Base-by-base conservation (phyloP, 2,329 filamentous ascomycete species). In the Colletotrichum euphorbiae region DNA sequence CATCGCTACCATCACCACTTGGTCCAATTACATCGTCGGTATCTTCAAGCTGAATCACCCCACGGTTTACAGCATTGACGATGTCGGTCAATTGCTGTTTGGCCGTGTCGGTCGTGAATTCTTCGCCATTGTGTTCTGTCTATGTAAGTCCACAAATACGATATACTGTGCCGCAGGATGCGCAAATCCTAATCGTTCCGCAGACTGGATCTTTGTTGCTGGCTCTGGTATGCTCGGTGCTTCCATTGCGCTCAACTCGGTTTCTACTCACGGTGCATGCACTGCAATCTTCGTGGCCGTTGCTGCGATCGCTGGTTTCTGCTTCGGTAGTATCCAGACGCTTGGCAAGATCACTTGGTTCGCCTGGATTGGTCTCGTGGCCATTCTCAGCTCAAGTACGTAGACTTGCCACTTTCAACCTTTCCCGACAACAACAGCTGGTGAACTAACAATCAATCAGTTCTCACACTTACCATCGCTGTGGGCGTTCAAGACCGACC, bases 31-130 rank as follows among this genome's bases (percentile, higher is more conserved):
- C 69, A 81, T 84, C 24, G 76, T 85, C 11, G 83, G 82, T 8
- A 72, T 77, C n/a, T 87, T 87, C 77, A 87, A 87, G 70, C 69
- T 83, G 42, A 76, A 76, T 9, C 84, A 87, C 70, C 80, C 79
- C 3, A 78, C 82, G 42, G 81, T 86, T 2, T 86, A 87, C 71
- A 80, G 81, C 28, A 83, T 87, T 62, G 84, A 85, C 54, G 85
- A 87, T 71, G 84, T 80, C 2, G 84, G 84, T 17, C 71, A 71
- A 3, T 74, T 85, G 42, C 77, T 87, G n/a, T 84, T 85, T 69
- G 85, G 85, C 13, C 77, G 75, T 2, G 62, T 80, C 5, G 84
- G 84, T 1, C 78, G 81, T 3, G 81, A 82, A 56, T 61, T 83
- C 24, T 77, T 85, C 42, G 79, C 75, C 6, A 64, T 70, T 21